A percentile compares a stretch with the other conserved stretches of the same genome.
phyloP scores from a whole-genome alignment of 345 rosid species.

The Euphorbia peplus region DNA sequence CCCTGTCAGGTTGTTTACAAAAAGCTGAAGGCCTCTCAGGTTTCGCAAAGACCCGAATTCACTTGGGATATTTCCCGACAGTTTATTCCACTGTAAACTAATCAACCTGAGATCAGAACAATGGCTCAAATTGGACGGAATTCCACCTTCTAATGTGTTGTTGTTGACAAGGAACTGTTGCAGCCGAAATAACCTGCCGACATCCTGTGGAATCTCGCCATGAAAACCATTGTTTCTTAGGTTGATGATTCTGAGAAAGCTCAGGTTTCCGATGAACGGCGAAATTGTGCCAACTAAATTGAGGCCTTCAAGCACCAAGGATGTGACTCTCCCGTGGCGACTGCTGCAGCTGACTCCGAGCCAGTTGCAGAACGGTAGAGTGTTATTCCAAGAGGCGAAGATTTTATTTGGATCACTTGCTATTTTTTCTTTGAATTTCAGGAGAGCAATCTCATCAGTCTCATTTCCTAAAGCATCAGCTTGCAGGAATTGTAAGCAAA shows the following conservation, averaged over 20 bases:
- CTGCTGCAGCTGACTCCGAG: not conserved
- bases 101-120: slow-evolving; percentile 6
- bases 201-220: slow-evolving; percentile 10
- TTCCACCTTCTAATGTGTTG: slow-evolving; percentile 15
- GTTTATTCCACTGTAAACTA: not conserved
- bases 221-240: slow-evolving; percentile 7
- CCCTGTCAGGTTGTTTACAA: slow-evolving; percentile 21
- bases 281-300: slow-evolving; percentile 9
- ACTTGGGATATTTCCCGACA: slow-evolving; percentile 17
- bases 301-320: slow-evolving; percentile 4
- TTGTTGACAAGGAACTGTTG: slow-evolving; percentile 2
- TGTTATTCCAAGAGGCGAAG: not conserved
- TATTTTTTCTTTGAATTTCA: slow-evolving; percentile 4
- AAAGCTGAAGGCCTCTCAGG: slow-evolving; percentile 13
- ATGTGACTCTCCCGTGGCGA: not conserved
- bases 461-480: not conserved
- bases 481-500: not conserved
- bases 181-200: slow-evolving; percentile 14
- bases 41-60: slow-evolving; percentile 19
- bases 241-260: slow-evolving; percentile 7
- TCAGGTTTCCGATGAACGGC: slow-evolving; percentile 12
- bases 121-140: slow-evolving; percentile 12
- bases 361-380: slow-evolving; percentile 6
- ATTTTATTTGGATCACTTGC: not conserved
- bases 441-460: slow-evolving; percentile 6